Evolutionary conservation across 805 yeast species (phyloP), one percentile per base, ranked within the genome.

Genomic region (Tetrapisispora pingtungensis): DNA sequence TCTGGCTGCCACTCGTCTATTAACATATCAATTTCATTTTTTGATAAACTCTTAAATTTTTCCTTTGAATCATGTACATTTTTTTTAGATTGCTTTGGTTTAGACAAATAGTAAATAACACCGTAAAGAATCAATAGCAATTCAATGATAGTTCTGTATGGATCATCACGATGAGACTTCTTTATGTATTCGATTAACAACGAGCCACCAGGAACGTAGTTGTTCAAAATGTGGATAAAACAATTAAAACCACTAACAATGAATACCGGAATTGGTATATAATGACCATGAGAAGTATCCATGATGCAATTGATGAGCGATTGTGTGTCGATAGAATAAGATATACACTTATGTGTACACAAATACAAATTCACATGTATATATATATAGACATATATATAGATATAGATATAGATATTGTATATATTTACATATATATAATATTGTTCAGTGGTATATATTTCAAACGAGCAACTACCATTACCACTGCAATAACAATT

Each of bases 1-100:
- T 80, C 93, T 0, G 98, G 97, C 49, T 75, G 75, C 98, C 98
- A 93, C 46, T 89, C 97, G 8, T 78, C 82, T 43, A 86, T 77
- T 46, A 93, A 72, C 39, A 83, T 90, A 54, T 89, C 90, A 31
- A 87, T 72, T 57, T 90, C 98, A 44, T 61, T 64, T 15, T 66
- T 58, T 2, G 78, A 65, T 45, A 84, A 68, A 26, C 42, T 44
- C 10, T 18, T 24, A 3, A 35, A 31, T 19, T 35, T 33, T 10
- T 27, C 33, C 7, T 39, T 40, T 10, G 43, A 40, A 31, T 24
- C 17, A 4, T 44, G 37, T 15, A 31, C n/a, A 31, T 15, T 24
- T 26, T 44, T 44, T 49, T 72, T 72, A 45, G 87, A 82, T 78
- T 85, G 40, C 17, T 37, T 37, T 83, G 81, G 46, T 83, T 85